A percentile compares a stretch with the other conserved stretches of the same genome.
These are phyloP conservation scores for Trichoderma erinaceum DNA, from an alignment of 495 filamentous ascomycete species.

Conservation along the genomic window DNA sequence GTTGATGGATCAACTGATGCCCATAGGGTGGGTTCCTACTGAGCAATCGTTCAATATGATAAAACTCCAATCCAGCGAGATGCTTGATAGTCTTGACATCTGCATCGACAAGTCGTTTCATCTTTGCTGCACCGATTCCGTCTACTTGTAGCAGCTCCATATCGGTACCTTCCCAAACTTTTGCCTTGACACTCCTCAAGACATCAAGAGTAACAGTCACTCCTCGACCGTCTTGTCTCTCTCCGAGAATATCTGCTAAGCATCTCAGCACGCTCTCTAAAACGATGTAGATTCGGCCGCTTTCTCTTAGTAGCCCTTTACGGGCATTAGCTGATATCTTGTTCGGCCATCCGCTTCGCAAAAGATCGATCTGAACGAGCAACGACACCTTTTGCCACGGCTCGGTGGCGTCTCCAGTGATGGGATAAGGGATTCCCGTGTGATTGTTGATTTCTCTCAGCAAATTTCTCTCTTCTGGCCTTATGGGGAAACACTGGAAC, in stretches of 20 bases:
- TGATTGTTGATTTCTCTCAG: constrained; percentile 81
- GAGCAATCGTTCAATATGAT: constrained; percentile 69
- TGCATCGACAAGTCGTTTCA: constrained; percentile 68
- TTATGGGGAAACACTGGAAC: constrained; percentile 57
- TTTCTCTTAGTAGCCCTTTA: constrained; percentile 62
- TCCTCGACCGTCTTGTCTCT: constrained; percentile 61
- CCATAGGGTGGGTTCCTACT: constrained; percentile 83
- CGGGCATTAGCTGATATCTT: constrained; percentile 57
- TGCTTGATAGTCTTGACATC: constrained; percentile 65
- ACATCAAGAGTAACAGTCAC: constrained; percentile 68
- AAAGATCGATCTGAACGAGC: constrained; percentile 75
- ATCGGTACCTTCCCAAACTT: constrained; percentile 80
- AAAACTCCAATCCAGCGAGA: constrained; percentile 60
- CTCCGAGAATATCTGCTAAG: constrained; percentile 66
- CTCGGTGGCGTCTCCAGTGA: constrained; percentile 68
- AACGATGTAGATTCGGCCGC: constrained; percentile 62
- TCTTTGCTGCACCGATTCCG: constrained; percentile 68
- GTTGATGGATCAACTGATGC: constrained; percentile 52
- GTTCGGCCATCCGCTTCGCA: constrained; percentile 62
- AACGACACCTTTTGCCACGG: constrained; percentile 82
- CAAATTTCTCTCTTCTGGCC: constrained; percentile 62
- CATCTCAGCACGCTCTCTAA: constrained; percentile 72
- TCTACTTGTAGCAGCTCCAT: constrained; percentile 83
- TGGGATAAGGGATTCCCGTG: constrained; percentile 63
- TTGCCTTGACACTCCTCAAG: constrained; percentile 67